Evolutionary conservation across 2,329 filamentous ascomycete genomes (phyloP), one percentile per base, ranked within the genome.

Genomic region (Penicillium janthinellum): DNA sequence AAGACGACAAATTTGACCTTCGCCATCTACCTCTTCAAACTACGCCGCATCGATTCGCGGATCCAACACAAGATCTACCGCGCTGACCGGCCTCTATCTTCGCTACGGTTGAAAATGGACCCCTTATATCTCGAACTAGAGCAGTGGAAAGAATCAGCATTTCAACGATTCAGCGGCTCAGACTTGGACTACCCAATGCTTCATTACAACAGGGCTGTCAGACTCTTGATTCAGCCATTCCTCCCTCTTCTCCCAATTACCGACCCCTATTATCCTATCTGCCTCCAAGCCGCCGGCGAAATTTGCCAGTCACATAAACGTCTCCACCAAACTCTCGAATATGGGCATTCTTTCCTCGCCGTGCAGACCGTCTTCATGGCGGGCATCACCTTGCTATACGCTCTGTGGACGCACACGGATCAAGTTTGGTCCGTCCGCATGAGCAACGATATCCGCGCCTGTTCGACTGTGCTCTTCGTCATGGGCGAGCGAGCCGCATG

Each of bases 61-160:
- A 83, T 83, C 34, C 81, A 83, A 61, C 76, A 81, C 55, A 81
- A 81, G n/a, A 79, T 84, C 38, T 84, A 84, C 63, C 76, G 82
- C 14, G 78, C 80, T 14, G 82, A 84, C 61, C 75, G 77, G 38
- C 75, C 79, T 2, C 71, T 82, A 4, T 71, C 75, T 28, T 70
- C 78, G 3, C 70, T 83, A 4, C 75, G 75, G n/a, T 73, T 77
- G 25, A 83, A 83, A 64, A 79, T 83, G 69, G 77, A 80, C 60
- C 75, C 71, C 5, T 73, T 82, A 1, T 77, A 80, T 49, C 71
- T 75, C 35, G 74, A 79, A 50, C 73, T 84, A 0, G 79, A 83
- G 61, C 74, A 78, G 41, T 83, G 81, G 82, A 80, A 78, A 64
- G 63, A 71, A 55, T 76, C 74, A 3, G 73, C 76, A 6, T 66